Percentiles rank a stretch among this genome's conserved stretches.
These are phyloP conservation scores for Hippophae tibetana DNA, from an alignment of 306 rosid species.

Conservation along the genomic window DNA sequence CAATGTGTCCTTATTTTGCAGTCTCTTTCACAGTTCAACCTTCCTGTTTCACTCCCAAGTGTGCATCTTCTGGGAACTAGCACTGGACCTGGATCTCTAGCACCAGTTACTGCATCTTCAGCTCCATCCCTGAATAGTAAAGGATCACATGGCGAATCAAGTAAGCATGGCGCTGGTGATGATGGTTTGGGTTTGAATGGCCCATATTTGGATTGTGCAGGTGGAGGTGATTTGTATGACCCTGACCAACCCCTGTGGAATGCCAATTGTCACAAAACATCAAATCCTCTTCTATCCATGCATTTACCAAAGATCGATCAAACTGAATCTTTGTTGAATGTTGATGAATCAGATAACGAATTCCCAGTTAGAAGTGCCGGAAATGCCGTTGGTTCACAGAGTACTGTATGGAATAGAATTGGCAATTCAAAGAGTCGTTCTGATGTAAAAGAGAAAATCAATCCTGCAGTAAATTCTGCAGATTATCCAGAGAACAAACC, in stretches of 20 bases:
- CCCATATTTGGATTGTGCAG: conserved; percentile 47
- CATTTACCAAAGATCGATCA: conserved; percentile 69
- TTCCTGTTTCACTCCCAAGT: conserved; percentile 85
- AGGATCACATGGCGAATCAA: conserved; percentile 45
- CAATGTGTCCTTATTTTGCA: conserved; percentile 23
- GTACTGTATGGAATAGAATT: conserved; percentile 74
- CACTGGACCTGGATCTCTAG: conserved; percentile 65
- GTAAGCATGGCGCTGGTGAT: conserved; percentile 53
- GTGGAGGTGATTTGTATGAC: conserved; percentile 87
- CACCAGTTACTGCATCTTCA: conserved; percentile 53
- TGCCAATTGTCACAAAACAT: conserved; percentile 57
- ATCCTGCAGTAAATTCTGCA: conserved; percentile 42
- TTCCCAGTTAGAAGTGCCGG: conserved; percentile 36
- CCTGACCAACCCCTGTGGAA: conserved; percentile 99
- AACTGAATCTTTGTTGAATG: conserved; percentile 45
- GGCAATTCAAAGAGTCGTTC: conserved; percentile 56
- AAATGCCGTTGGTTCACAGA: conserved; percentile 47
- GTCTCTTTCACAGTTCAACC: conserved; percentile 96
- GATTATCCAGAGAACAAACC: conserved; percentile 46
- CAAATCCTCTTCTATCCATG: conserved; percentile 48
- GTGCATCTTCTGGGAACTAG: conserved; percentile 64
- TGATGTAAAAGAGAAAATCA: conserved; percentile 51
- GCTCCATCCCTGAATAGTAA: conserved; percentile 50
- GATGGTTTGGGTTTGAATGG: conserved; percentile 60
- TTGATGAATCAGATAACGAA: conserved; percentile 49